These are phyloP conservation scores for Sutorius eximius DNA, from an alignment of 1,284 basidiomycete species.

Conservation along the genomic window DNA sequence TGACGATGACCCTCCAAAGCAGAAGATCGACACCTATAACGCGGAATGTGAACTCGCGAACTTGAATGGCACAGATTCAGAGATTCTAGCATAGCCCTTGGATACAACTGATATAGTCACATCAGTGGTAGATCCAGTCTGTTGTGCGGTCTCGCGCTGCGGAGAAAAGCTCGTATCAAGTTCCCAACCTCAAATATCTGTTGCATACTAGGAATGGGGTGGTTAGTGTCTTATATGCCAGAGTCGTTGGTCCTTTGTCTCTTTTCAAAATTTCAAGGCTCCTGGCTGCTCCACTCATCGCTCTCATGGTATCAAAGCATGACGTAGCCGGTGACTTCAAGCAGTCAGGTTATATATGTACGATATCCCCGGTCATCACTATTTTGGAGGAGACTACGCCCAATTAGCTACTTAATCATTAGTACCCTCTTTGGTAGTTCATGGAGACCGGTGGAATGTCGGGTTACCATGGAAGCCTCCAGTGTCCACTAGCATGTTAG, in stretches of 20 bases:
- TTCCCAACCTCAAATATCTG: background rate
- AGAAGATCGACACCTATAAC: background rate
- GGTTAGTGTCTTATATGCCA: background rate
- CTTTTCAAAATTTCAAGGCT: too few species aligned
- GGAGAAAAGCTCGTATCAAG: background rate
- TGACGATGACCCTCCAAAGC: background rate
- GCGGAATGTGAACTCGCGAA: background rate
- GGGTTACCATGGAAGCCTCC: background rate
- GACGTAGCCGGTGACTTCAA: background rate
- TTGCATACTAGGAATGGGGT: background rate
- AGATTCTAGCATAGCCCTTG: background rate
- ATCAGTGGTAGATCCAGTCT: too few species aligned
- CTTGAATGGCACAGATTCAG: background rate
- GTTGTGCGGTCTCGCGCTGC: background rate
- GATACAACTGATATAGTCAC: background rate
- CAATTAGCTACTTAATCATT: background rate
- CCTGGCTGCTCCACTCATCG: too few species aligned
- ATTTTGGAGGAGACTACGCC: background rate
- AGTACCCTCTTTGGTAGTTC: background rate
- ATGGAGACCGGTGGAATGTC: background rate
- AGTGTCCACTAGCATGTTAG: background rate
- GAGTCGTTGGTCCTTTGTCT: too few species aligned
- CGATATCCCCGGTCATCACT: slow-evolving; percentile 3
- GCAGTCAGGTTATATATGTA: background rate
- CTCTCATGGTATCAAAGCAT: background rate